Percentiles rank a stretch among this genome's conserved stretches.
Conservation (phyloP, 2,329 filamentous ascomycete species). For the Acarospora socialis region DNA sequence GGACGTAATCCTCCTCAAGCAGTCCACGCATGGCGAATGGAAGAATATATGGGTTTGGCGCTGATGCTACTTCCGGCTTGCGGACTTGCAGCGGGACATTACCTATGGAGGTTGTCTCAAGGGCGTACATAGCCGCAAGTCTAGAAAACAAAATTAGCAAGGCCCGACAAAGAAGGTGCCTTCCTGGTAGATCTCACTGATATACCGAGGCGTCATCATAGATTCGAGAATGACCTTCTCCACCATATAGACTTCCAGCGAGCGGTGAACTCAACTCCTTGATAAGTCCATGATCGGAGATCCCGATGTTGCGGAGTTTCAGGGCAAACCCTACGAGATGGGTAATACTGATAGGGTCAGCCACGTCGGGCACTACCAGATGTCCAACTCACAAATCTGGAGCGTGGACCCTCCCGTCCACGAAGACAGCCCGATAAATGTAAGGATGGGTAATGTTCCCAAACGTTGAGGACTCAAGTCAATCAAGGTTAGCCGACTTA, state of each 20-base stretch:
- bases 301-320: slow-evolving; percentile 83
- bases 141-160: slow-evolving; percentile 20
- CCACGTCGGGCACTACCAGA: not conserved
- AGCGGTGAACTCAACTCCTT: slow-evolving; percentile 78
- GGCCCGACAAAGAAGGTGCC: slow-evolving; percentile 13
- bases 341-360: slow-evolving; percentile 42
- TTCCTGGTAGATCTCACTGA: slow-evolving; percentile 34
- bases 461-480: slow-evolving; percentile 60
- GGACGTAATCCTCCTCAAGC: slow-evolving; percentile 82
- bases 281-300: slow-evolving; percentile 85
- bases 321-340: slow-evolving; percentile 86
- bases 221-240: slow-evolving; percentile 83
- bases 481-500: slow-evolving; percentile 14
- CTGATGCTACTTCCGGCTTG: slow-evolving; percentile 25
- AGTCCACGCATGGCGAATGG: slow-evolving; percentile 94
- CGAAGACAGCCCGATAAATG: slow-evolving; percentile 89
- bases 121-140: slow-evolving; percentile 55
- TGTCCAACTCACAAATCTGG: slow-evolving; percentile 59
- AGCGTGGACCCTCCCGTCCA: slow-evolving; percentile 81
- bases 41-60: slow-evolving; percentile 71
- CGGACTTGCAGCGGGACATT: slow-evolving; percentile 37
- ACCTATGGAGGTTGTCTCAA: slow-evolving; percentile 51
- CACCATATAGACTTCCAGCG: slow-evolving; percentile 79
- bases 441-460: slow-evolving; percentile 78
- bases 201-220: slow-evolving; percentile 87